Evolutionary conservation across 768 basidiomycete species (phyloP).

Genomic region (Leccinum subgranulosum): DNA sequence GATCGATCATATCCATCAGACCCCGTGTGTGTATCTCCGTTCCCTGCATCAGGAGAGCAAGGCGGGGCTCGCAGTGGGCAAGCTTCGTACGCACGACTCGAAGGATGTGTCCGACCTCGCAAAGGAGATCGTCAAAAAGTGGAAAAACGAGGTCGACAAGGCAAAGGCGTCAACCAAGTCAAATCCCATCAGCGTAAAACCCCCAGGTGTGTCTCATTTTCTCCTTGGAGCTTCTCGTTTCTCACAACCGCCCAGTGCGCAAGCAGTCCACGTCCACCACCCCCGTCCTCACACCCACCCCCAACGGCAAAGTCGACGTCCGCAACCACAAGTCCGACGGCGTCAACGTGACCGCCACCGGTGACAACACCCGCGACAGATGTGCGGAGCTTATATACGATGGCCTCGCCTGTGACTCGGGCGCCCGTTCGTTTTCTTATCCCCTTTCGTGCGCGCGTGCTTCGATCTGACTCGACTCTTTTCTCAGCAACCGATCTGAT

Average conservation of each 20-base stretch:
- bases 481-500: slow-evolving; percentile 66
- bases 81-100: slow-evolving; percentile 69
- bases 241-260: slow-evolving; percentile 22
- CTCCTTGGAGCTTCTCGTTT: neutral
- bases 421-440: slow-evolving; percentile 68
- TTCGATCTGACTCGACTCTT: slow-evolving; percentile 5
- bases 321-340: slow-evolving; percentile 74
- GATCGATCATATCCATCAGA: neutral
- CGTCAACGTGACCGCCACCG: slow-evolving; percentile 49
- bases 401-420: slow-evolving; percentile 81
- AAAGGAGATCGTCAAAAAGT: slow-evolving; percentile 88
- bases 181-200: slow-evolving; percentile 19
- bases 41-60: slow-evolving; percentile 70
- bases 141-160: slow-evolving; percentile 86
- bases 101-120: slow-evolving; percentile 79
- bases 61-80: slow-evolving; percentile 88
- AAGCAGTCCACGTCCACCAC: slow-evolving; percentile 37
- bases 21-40: neutral
- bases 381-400: slow-evolving; percentile 91
- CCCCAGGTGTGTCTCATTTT: slow-evolving; percentile 34
- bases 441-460: neutral
- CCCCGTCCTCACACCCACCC: slow-evolving; percentile 32
- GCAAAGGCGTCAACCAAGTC: slow-evolving; percentile 40
- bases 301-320: slow-evolving; percentile 33
- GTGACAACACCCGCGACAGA: slow-evolving; percentile 79